phyloP scores from a whole-genome alignment of 371 early-diverging fungal genomes.

The Mortierella sp. region DNA sequence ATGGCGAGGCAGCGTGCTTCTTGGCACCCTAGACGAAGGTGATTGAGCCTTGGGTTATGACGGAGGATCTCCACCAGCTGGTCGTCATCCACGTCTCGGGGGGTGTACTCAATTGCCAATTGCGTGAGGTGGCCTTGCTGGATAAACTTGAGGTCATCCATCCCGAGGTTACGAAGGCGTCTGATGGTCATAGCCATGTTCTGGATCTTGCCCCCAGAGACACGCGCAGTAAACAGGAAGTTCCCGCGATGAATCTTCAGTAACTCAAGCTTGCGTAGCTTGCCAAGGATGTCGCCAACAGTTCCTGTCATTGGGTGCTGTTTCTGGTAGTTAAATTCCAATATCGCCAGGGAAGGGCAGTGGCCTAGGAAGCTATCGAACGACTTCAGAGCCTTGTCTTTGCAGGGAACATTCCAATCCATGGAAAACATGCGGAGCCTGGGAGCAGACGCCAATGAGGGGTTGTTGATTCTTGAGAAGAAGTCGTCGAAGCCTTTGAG shows the following conservation, averaged over 20 bases:
- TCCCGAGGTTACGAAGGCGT: too few relatives aligned
- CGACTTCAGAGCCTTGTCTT: background rate
- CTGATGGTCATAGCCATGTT: too few relatives aligned
- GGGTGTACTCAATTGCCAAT: background rate
- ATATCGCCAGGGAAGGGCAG: background rate
- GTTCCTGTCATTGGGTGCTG: background rate
- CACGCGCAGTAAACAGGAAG: too few relatives aligned
- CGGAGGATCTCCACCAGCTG: background rate
- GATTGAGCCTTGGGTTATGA: background rate
- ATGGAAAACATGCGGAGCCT: constrained; percentile 7
- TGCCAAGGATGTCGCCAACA: background rate
- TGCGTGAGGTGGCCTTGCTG: background rate
- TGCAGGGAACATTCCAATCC: background rate
- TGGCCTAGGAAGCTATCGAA: background rate
- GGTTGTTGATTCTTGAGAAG: background rate
- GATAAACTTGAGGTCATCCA: background rate
- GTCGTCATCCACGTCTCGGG: background rate
- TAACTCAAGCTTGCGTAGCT: background rate
- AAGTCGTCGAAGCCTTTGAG: constrained; percentile 14
- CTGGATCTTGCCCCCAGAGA: too few relatives aligned
- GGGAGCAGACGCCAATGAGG: background rate
- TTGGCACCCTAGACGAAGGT: background rate
- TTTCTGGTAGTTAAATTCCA: background rate
- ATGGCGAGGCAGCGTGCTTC: too few relatives aligned
- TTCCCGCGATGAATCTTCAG: background rate